Evolutionary conservation across 2,329 filamentous ascomycete species (phyloP).

Genomic region (Zymoseptoria passerinii): DNA sequence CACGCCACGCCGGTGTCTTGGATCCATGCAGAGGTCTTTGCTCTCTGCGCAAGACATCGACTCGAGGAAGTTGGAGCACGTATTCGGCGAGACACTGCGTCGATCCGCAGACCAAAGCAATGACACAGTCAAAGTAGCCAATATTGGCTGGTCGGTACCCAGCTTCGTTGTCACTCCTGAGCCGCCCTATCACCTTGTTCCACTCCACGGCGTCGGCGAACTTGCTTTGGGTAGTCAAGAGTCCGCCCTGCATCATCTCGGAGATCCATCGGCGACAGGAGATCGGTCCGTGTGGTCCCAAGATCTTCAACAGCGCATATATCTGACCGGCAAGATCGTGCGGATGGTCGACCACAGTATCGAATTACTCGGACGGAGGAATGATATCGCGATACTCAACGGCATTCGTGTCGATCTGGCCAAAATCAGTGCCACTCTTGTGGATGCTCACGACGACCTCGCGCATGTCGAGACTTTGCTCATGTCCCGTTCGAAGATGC

Average conservation of each 20-base stretch:
- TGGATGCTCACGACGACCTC: slow-evolving; percentile 6
- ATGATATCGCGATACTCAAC: slow-evolving; percentile 13
- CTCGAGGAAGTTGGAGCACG: background rate
- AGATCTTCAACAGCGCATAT: slow-evolving; percentile 40
- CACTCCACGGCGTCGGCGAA: slow-evolving; percentile 32
- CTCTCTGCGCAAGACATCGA: background rate
- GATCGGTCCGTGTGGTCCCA: slow-evolving; percentile 32
- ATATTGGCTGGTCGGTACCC: background rate
- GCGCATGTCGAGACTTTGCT: slow-evolving; percentile 9
- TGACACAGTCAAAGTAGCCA: slow-evolving; percentile 2
- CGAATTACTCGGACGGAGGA: slow-evolving; percentile 14
- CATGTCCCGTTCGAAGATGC: slow-evolving; percentile 4
- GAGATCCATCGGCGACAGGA: slow-evolving; percentile 7
- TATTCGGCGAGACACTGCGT: background rate
- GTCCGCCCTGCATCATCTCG: no score
- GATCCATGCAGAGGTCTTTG: background rate
- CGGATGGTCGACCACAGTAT: slow-evolving; percentile 11
- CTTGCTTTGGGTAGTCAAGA: slow-evolving; percentile 26
- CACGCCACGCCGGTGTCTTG: background rate
- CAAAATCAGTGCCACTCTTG: slow-evolving; percentile 31
- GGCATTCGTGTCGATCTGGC: slow-evolving; percentile 15
- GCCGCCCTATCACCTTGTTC: background rate
- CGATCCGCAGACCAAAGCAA: background rate
- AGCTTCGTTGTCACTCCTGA: background rate
- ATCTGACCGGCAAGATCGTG: slow-evolving; percentile 17